Percentiles rank a stretch among this genome's conserved stretches.
Conservation (phyloP, 345 rosid species). For the Zanthoxylum bungeanum region DNA sequence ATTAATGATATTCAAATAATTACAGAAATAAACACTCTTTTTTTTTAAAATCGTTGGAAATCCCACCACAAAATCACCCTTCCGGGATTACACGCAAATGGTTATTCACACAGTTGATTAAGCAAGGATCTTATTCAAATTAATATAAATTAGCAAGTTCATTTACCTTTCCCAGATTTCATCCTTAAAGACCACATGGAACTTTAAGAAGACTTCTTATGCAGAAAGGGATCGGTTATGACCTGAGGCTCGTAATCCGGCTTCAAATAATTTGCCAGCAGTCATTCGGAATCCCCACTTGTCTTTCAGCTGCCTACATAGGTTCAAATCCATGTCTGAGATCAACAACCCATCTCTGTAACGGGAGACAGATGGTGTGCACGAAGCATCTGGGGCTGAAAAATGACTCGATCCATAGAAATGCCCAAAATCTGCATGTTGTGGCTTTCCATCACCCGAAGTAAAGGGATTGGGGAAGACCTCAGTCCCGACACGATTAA, state of each 20-base stretch:
- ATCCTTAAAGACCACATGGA: conserved; percentile 5
- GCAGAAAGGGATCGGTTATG: conserved; percentile 69
- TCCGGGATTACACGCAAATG: too few relatives aligned
- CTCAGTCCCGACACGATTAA: conserved; percentile 96
- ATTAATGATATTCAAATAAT: background rate
- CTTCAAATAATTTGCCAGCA: conserved; percentile 53
- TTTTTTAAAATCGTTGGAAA: too few relatives aligned
- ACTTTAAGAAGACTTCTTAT: conserved; percentile 50
- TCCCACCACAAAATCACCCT: too few relatives aligned
- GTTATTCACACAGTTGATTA: background rate
- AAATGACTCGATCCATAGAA: conserved; percentile 90
- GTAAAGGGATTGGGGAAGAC: conserved; percentile 86
- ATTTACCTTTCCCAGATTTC: conserved; percentile 7
- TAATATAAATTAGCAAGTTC: conserved; percentile 5
- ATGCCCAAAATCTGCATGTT: conserved; percentile 82
- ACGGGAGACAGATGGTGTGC: conserved; percentile 83
- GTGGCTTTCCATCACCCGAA: conserved; percentile 90
- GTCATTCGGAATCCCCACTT: conserved; percentile 96
- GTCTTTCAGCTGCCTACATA: conserved; percentile 88
- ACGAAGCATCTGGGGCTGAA: conserved; percentile 94
- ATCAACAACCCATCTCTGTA: conserved; percentile 75
- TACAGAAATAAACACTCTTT: conserved; percentile 1
- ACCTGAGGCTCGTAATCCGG: conserved; percentile 79
- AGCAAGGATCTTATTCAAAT: background rate
- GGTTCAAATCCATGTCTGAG: conserved; percentile 88